Evolutionary conservation across 2,329 filamentous ascomycete genomes (phyloP).

Genomic region (Fusarium algeriense): DNA sequence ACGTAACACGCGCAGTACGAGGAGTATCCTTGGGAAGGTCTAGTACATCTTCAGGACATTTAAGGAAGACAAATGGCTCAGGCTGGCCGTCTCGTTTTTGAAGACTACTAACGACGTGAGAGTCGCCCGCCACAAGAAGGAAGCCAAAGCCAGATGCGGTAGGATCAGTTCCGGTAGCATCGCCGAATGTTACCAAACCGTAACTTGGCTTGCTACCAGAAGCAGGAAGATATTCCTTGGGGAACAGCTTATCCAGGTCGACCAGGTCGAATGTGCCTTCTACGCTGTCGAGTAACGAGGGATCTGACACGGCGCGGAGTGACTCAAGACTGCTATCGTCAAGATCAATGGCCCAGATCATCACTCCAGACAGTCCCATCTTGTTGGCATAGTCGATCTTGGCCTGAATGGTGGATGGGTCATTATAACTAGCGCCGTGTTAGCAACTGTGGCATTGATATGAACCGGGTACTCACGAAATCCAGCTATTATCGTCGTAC

Average conservation of each 20-base stretch:
- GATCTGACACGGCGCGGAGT: background rate
- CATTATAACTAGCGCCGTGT: background rate
- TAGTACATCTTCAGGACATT: background rate
- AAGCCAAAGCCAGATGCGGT: background rate
- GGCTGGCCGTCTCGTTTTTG: background rate
- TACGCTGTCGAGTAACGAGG: background rate
- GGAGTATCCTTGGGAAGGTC: conserved; percentile 19
- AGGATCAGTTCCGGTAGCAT: background rate
- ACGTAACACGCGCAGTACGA: conserved; percentile 9
- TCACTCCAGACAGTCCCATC: background rate
- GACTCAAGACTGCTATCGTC: background rate
- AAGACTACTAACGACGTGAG: background rate
- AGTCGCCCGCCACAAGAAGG: background rate
- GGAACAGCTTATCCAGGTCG: background rate
- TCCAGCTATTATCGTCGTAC: background rate
- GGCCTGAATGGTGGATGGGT: background rate
- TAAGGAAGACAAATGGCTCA: background rate
- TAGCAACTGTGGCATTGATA: background rate
- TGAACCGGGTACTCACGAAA: background rate
- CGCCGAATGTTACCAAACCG: background rate
- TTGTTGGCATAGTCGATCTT: background rate
- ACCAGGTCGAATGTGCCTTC: background rate
- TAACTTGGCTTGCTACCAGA: background rate
- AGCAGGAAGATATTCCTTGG: background rate
- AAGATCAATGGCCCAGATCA: background rate